Base-by-base conservation (phyloP, 176 grass and related monocot genomes). In the Oropetium thomaeum region DNA sequence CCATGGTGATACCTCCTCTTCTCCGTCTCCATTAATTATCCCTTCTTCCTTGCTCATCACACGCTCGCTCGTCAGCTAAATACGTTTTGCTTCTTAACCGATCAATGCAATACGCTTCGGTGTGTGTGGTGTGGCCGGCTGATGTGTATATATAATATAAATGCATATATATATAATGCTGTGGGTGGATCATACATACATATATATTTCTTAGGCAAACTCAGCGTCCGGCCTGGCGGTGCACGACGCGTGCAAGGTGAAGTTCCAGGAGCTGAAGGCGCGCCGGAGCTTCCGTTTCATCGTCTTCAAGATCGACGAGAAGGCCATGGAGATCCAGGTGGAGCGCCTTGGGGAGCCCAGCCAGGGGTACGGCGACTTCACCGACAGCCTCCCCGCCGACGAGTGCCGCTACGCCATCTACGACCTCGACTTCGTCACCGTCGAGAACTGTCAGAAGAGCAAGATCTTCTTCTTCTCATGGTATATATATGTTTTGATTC, bases 371-470 rank as follows among this genome's bases (percentile, higher is more conserved):
- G 91, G 85, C 10, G 85, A 94, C 53, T 94, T 94, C 85, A 67
- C 91, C 54, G 79, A 83, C 45, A 63, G 41, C 82, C 81, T 94
- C 62, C 91, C 91, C 20, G 58, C 87, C 8, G 75, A 94, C 14
- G 85, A 90, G 69, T 94, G 91, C 82, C 88, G 91, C 75, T 94
- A 94, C 71, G 91, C 91, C 26, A 89, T 94, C 49, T 94, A 88
- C 32, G 91, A 94, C 58, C 86, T 96, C 65, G 92, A 96, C 81
- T 96, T 96, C 80, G 74, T 84, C 59, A 82, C 92, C 57, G 69
- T 62, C 9, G 93, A 96, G 87, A 92, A 96, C 87, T 96, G 93
- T 75, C 93, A 96, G 84, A 96, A 96, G 82, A 96, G 93, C 93
- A 96, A 96, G 84, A 92, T 96, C 75, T 90, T 96, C 87, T 96